Evolutionary conservation across 1,284 basidiomycete genomes (phyloP).

Genomic region (Microbotryum scabiosae): DNA sequence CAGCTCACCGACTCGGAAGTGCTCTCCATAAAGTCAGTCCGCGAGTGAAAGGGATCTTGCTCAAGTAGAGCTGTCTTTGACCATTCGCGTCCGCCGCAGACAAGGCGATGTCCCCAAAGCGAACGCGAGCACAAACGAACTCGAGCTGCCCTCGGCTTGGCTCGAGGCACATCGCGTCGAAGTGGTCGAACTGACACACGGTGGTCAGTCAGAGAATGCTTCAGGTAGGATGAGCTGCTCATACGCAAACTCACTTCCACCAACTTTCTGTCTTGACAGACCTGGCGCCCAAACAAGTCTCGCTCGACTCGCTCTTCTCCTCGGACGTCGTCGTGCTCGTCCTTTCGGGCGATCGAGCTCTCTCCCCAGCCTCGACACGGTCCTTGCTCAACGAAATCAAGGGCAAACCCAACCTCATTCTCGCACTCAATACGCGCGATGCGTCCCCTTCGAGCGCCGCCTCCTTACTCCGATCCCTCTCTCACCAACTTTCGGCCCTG

Average conservation of each 20-base stretch:
- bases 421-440: constrained; percentile 19
- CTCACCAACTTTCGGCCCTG: constrained; percentile 11
- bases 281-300: constrained; percentile 17
- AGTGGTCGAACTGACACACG: constrained; percentile 20
- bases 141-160: constrained; percentile 17
- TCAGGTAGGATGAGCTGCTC: neutral
- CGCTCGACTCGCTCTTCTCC: constrained; percentile 17
- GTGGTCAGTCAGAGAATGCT: constrained; percentile 5
- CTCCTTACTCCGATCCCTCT: constrained; percentile 6
- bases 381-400: constrained; percentile 14
- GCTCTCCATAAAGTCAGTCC: neutral
- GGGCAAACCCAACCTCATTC: constrained; percentile 21
- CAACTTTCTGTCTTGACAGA: neutral
- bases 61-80: constrained; percentile 1
- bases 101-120: constrained; percentile 3
- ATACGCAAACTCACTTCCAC: neutral
- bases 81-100: constrained; percentile 12
- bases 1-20: neutral
- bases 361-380: constrained; percentile 2
- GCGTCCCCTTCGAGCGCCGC: constrained; percentile 9
- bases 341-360: constrained; percentile 13
- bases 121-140: neutral
- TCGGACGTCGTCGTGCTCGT: constrained; percentile 28
- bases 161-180: constrained; percentile 11
- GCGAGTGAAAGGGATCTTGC: neutral